Evolutionary conservation across 352 stramenopile genomes (phyloP), one percentile per base, ranked within the genome.

Genomic region (Phytophthora chlamydospora): DNA sequence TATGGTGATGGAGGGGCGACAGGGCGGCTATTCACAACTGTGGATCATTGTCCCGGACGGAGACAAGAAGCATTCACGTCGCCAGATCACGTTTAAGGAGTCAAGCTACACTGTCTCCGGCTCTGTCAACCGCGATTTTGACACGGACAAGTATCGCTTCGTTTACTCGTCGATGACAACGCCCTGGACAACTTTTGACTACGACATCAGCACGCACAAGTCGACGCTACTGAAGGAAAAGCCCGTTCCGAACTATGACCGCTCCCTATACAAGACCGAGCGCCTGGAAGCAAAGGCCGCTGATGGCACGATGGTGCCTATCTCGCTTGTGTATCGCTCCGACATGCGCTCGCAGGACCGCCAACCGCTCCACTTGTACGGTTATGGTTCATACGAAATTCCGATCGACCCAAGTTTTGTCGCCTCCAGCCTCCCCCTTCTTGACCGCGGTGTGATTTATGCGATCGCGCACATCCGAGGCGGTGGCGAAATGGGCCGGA

Each of bases 391-490:
- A 19, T 99, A 99, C 71, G 97, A 97, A 53, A 83, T 85, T 38
- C 97, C 83, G 52, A 97, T 97, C 14, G 96, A 99, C 19, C 85
- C 96, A 19, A 90, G 80, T 48, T 99, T 99, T 66, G 68, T 88
- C 29, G 67, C 82, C 8, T 93, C 89, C n/a, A 90, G 94, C 44
- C 66, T 99, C 12, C 82, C 97, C 27, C 62, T 99, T 39, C 76
- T 99, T 27, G 95, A 99, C 72, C 83, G 97, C 44, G 97, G 97
- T 42, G 88, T 99, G 27, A 89, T 99, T 38, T 99, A 98, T 71
- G 96, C 86, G 1, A 97, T 99, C 50, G 97, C 97, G 42, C 97
- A 99, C 80, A 96, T 99, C 59, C 84, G 97, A 53, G 97, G 97
- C 41, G 97, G 97, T 56, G 96, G 94, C 51, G 97, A 99, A 75